These are phyloP conservation scores for Crithidia sp. DNA, from an alignment of 208 protist species.

Conservation along the genomic window DNA sequence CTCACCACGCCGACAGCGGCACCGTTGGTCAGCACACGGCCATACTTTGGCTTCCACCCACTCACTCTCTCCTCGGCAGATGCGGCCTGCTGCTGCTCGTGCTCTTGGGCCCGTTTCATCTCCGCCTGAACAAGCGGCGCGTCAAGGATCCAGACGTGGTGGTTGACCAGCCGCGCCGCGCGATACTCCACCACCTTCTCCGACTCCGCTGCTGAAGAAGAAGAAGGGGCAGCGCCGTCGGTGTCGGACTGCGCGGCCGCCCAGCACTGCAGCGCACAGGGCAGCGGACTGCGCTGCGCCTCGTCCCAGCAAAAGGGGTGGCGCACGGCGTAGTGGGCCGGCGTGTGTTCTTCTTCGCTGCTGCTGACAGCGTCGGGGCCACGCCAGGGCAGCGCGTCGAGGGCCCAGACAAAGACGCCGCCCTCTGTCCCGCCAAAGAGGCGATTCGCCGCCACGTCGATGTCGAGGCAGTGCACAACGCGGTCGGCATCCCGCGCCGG, in stretches of 20 bases:
- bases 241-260: not conserved
- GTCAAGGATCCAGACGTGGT: constrained; percentile 62
- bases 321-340: not conserved
- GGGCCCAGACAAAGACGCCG: constrained; percentile 67
- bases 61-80: constrained; percentile 19
- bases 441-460: constrained; percentile 51
- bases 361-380: constrained; percentile 3
- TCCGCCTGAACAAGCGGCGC: constrained; percentile 28
- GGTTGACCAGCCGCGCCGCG: constrained; percentile 56
- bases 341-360: not conserved
- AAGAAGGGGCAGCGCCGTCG: not conserved
- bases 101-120: constrained; percentile 22
- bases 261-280: constrained; percentile 30
- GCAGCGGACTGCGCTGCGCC: constrained; percentile 21
- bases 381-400: constrained; percentile 64
- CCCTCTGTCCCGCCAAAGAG: constrained; percentile 68
- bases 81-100: not conserved
- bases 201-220: not conserved
- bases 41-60: constrained; percentile 79
- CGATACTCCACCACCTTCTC: constrained; percentile 40
- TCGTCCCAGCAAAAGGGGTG: constrained; percentile 72
- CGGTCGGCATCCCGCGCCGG: constrained; percentile 34
- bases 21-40: constrained; percentile 45
- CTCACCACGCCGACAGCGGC: constrained; percentile 65
- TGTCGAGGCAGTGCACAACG: constrained; percentile 57